Conservation (phyloP, 1,139 yeast species). For the Pichia sp. region DNA sequence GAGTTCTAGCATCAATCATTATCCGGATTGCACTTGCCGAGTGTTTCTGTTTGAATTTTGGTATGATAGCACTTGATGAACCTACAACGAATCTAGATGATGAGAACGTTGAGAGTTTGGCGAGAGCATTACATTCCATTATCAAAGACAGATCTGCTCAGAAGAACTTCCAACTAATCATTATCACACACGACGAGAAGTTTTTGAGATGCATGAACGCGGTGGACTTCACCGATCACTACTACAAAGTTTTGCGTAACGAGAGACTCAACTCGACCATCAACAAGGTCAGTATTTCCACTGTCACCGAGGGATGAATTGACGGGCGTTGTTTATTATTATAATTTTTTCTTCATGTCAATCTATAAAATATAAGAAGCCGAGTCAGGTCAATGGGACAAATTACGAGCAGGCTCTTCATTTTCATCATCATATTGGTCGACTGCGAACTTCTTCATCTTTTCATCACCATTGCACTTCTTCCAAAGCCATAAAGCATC, state of each 20-base stretch:
- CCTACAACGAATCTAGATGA: conserved; percentile 95
- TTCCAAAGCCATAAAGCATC: conserved; percentile 95
- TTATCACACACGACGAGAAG: conserved; percentile 93
- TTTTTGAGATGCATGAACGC: conserved; percentile 84
- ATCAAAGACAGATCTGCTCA: conserved; percentile 72
- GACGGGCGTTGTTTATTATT: too few relatives aligned
- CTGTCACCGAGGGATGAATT: conserved; percentile 12
- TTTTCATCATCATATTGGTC: neutral
- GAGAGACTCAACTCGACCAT: conserved; percentile 76
- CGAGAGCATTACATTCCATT: conserved; percentile 68
- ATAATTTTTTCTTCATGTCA: too few relatives aligned
- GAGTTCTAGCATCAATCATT: conserved; percentile 86
- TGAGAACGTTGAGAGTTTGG: conserved; percentile 84
- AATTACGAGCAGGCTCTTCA: too few relatives aligned
- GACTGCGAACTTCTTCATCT: conserved; percentile 14
- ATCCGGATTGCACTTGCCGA: conserved; percentile 91
- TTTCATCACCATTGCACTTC: conserved; percentile 55
- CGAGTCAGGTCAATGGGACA: too few relatives aligned
- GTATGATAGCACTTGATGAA: conserved; percentile 93
- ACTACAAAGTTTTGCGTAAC: conserved; percentile 74
- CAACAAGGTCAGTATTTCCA: conserved; percentile 22
- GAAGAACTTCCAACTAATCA: conserved; percentile 85
- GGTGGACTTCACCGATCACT: conserved; percentile 79
- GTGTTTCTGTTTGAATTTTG: conserved; percentile 92
- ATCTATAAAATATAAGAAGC: too few relatives aligned